These are phyloP conservation scores for Chenopodium quinoa DNA, from an alignment of 148 eudicot genomes.

Conservation along the genomic window DNA sequence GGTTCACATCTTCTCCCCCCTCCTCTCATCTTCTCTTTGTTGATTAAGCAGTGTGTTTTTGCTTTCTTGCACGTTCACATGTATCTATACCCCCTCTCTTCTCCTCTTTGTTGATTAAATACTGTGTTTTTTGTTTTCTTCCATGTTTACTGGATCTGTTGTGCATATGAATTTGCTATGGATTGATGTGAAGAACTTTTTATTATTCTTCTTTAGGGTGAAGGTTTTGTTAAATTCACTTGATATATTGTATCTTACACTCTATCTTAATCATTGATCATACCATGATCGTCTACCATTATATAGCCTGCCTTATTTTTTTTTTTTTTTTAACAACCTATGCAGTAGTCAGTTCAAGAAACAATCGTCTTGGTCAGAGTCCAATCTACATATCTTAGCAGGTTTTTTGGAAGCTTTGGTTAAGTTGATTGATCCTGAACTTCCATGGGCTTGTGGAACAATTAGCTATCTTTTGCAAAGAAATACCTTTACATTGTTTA, in stretches of 20 bases:
- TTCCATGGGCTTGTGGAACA: constrained; percentile 89
- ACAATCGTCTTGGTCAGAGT: constrained; percentile 42
- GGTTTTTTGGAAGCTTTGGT: constrained; percentile 58
- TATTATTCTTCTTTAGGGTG: background rate
- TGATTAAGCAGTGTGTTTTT: background rate
- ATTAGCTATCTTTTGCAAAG: constrained; percentile 58
- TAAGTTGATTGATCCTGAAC: constrained; percentile 61
- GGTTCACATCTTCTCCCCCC: background rate
- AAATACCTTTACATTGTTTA: constrained; percentile 44
- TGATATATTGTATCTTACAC: background rate
- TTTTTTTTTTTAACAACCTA: background rate
- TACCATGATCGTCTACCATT: background rate
- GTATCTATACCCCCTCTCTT: background rate
- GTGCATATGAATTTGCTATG: background rate
- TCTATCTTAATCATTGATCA: background rate
- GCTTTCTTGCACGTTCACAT: background rate
- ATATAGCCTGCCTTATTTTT: background rate
- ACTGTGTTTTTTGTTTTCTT: background rate
- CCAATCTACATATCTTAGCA: constrained; percentile 39
- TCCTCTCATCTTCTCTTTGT: background rate
- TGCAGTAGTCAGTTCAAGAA: constrained; percentile 63
- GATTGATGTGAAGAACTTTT: background rate
- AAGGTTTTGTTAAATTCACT: background rate
- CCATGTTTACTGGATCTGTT: background rate
- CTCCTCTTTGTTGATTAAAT: background rate